A percentile compares a stretch with the other conserved stretches of the same genome.
Evolutionary conservation across 2,329 filamentous ascomycete species (phyloP).

Genomic region (Verticillium dahliae): DNA sequence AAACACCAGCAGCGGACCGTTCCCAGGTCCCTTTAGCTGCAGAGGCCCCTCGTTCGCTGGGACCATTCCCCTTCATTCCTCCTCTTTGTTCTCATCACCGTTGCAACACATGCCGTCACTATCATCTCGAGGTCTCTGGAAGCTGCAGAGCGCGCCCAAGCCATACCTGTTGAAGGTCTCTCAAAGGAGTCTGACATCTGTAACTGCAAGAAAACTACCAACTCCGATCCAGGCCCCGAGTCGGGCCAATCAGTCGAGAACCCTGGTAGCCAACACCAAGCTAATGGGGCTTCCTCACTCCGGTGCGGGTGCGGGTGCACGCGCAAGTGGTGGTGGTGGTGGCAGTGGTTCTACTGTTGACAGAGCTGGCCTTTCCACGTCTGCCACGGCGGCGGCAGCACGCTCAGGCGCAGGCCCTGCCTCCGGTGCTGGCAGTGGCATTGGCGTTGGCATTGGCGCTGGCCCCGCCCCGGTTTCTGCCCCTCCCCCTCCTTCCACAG

Average conservation of each 20-base stretch:
- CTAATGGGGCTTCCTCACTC: background rate
- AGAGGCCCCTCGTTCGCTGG: background rate
- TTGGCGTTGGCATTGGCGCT: background rate
- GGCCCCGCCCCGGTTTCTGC: constrained; percentile 12
- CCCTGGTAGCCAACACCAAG: constrained; percentile 18
- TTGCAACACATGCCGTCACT: background rate
- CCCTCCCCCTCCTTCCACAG: constrained; percentile 23
- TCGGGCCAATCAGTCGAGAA: constrained; percentile 22
- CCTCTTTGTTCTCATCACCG: background rate
- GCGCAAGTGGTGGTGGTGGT: background rate
- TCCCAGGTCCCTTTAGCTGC: background rate
- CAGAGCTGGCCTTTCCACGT: background rate
- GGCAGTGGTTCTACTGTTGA: background rate
- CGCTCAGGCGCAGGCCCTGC: background rate
- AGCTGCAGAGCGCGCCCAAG: background rate
- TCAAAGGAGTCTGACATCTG: background rate
- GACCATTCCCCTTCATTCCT: background rate
- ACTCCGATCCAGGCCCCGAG: constrained; percentile 11
- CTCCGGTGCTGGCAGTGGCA: background rate
- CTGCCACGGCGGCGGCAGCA: background rate
- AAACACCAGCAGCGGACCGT: background rate
- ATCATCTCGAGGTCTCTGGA: background rate
- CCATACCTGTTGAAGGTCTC: background rate
- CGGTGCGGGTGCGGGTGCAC: background rate
- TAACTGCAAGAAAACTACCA: background rate